Evolutionary conservation across 805 yeast genomes (phyloP).

Genomic region (Yueomyces sinensis): DNA sequence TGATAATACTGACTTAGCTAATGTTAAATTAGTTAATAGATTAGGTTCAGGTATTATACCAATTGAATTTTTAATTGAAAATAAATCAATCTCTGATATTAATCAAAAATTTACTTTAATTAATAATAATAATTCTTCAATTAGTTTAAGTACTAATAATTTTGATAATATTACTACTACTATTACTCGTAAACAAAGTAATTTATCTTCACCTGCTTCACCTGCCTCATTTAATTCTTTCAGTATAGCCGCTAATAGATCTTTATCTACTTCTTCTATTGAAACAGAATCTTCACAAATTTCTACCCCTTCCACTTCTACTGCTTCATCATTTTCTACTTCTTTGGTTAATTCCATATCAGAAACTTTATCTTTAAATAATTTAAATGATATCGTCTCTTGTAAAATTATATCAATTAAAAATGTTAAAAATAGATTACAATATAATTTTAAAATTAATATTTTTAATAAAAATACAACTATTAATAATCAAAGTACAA

Average conservation of each 20-base stretch:
- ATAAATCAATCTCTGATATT: not conserved
- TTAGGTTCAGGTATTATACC: conserved; percentile 9
- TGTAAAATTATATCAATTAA: conserved; percentile 7
- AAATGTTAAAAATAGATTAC: conserved; percentile 6
- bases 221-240: not conserved
- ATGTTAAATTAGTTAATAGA: conserved; percentile 6
- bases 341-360: not conserved
- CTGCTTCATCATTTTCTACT: conserved; percentile 2
- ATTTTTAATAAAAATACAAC: conserved; percentile 7
- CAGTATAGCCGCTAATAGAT: not conserved
- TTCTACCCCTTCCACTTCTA: no score
- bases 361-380: no score
- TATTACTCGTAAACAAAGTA: no score
- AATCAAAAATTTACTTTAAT: no score
- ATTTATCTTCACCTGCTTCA: conserved; percentile 3
- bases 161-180: no score
- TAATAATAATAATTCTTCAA: no score
- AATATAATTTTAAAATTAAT: conserved; percentile 8
- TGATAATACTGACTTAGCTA: conserved; percentile 1
- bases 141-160: no score
- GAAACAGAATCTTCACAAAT: no score
- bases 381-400: not conserved
- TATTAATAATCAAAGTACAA: conserved; percentile 14
- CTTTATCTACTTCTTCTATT: not conserved
- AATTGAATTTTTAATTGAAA: conserved; percentile 4